Evolutionary conservation across 2,329 filamentous ascomycete genomes (phyloP).

Genomic region (Knufia petricola): DNA sequence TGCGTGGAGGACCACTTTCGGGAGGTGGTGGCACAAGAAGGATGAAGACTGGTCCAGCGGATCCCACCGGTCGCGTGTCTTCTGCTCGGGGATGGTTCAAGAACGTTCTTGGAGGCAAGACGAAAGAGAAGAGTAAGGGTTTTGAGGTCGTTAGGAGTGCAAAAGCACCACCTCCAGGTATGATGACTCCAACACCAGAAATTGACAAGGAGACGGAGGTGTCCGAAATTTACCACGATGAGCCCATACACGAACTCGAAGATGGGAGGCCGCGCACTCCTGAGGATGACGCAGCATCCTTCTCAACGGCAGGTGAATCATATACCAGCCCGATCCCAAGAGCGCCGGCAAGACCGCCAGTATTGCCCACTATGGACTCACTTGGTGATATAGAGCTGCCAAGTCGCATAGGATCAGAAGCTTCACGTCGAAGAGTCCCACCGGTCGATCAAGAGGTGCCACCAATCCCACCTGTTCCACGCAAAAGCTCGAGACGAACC

Average conservation of each 20-base stretch:
- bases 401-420: slow-evolving; percentile 52
- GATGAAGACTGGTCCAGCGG: slow-evolving; percentile 84
- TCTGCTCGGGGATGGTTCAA: slow-evolving; percentile 87
- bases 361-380: slow-evolving; percentile 51
- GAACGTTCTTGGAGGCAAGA: slow-evolving; percentile 68
- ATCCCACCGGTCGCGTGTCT: slow-evolving; percentile 83
- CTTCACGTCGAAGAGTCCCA: slow-evolving; percentile 20
- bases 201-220: slow-evolving; percentile 38
- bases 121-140: slow-evolving; percentile 88
- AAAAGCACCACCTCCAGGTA: slow-evolving; percentile 70
- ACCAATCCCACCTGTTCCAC: slow-evolving; percentile 51
- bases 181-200: slow-evolving; percentile 29
- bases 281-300: slow-evolving; percentile 6
- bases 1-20: slow-evolving; percentile 69
- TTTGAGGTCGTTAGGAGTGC: slow-evolving; percentile 93
- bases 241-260: slow-evolving; percentile 12
- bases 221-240: slow-evolving; percentile 55
- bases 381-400: slow-evolving; percentile 54
- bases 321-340: slow-evolving; percentile 20
- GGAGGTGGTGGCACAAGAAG: slow-evolving; percentile 76
- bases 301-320: slow-evolving; percentile 15
- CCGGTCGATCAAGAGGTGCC: slow-evolving; percentile 28
- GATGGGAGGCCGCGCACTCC: slow-evolving; percentile 6
- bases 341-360: slow-evolving; percentile 42
- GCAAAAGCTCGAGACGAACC: slow-evolving; percentile 62